A percentile compares a stretch with the other conserved stretches of the same genome.
phyloP scores from a whole-genome alignment of 495 filamentous ascomycete genomes.

The Cercophora samala region DNA sequence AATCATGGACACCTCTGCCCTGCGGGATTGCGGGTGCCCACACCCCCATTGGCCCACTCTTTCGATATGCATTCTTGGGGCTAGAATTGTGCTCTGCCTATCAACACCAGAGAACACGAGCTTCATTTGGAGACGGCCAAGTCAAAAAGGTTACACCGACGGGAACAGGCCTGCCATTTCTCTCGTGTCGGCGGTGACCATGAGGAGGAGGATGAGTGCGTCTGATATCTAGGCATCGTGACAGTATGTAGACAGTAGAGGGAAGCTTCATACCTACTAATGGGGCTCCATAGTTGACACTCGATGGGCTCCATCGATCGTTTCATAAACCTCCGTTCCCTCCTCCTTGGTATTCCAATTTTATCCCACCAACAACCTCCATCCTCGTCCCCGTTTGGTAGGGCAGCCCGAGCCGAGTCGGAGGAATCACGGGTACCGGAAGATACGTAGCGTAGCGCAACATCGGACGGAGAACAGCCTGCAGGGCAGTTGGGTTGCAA shows the following conservation, averaged over 20 bases:
- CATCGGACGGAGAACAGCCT: neutral
- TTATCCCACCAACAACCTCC: no score
- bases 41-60: slow-evolving; percentile 19
- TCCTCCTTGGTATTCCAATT: neutral
- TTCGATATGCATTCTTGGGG: neutral
- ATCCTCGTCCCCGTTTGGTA: neutral
- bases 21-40: slow-evolving; percentile 16
- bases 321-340: neutral
- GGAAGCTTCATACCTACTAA: no score
- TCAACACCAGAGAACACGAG: slow-evolving; percentile 19
- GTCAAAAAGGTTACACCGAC: neutral
- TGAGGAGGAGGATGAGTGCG: neutral
- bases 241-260: no score
- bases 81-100: slow-evolving; percentile 8
- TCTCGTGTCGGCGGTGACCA: neutral
- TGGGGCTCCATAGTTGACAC: neutral
- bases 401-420: neutral
- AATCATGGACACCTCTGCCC: slow-evolving; percentile 15
- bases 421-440: neutral
- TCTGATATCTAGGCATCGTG: neutral
- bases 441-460: neutral
- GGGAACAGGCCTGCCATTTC: neutral
- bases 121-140: slow-evolving; percentile 1
- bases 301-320: neutral
- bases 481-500: no score